Evolutionary conservation across 176 grass and related monocot species (phyloP), one percentile per base, ranked within the genome.

Genomic region (Eragrostis nindensis): DNA sequence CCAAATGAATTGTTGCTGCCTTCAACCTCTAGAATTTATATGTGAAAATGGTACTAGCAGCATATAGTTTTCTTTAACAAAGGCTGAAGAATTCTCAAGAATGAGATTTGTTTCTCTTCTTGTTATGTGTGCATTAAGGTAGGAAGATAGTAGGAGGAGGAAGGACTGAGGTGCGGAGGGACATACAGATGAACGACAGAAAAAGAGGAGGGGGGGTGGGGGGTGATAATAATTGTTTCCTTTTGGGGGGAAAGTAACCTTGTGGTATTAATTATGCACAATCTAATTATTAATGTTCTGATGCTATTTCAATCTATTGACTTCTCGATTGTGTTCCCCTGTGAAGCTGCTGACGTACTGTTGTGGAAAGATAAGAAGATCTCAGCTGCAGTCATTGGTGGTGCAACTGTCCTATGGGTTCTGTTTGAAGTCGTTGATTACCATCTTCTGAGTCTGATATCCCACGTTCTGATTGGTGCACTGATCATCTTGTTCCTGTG

Each of bases 341-440:
- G 17, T 78, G 77, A 83, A 97, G 92, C 92, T 86, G 94, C 94
- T 69, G 89, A 97, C 83, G 68, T 97, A 24, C 77, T 97, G 11
- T 39, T 97, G 62, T 97, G 92, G 94, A 94, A 87, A 81, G 79
- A 97, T 57, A 97, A 90, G 79, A 97, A 97, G 70, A 82, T 42
- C 8, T 89, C 94, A 53, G 66, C 82, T 9, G 89, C 71, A 46
- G 87, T 91, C 9, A 84, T 94, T 43, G 89, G 89, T n/a, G 83
- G 82, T 56, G 89, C 92, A 73, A 94, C 94, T 4, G 69, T 91
- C 43, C 61, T 97, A 44, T 97, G 89, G 94, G 57, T 92, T 64
- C 73, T 94, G 56, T 92, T 97, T 1, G 89, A 97, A 88, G 67
- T 94, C 24, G 83, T 92, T 14, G 83, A 97, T 68, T 97, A 87